These are phyloP conservation scores for Bromus sterilis DNA, from an alignment of 176 grass and related monocot species.

Conservation along the genomic window DNA sequence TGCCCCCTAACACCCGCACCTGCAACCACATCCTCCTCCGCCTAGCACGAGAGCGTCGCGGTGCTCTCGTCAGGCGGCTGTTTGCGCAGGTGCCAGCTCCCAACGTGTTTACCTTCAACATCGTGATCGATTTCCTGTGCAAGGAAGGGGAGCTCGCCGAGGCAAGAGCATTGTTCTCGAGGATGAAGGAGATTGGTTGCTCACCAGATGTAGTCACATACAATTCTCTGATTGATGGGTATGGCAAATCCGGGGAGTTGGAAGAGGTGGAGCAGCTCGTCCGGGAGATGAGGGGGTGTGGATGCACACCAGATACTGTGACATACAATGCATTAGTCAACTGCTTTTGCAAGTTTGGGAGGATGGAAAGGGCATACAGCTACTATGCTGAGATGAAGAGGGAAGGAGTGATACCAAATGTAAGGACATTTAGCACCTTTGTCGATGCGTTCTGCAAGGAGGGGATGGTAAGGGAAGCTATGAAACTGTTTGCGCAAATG, in stretches of 20 bases:
- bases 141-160: slow-evolving; percentile 62
- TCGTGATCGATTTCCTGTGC: slow-evolving; percentile 87
- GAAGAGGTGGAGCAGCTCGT: slow-evolving; percentile 54
- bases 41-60: slow-evolving; percentile 34
- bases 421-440: slow-evolving; percentile 83
- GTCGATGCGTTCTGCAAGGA: slow-evolving; percentile 91
- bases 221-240: slow-evolving; percentile 88
- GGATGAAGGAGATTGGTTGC: slow-evolving; percentile 77
- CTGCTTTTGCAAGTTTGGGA: slow-evolving; percentile 79
- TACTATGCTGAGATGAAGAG: slow-evolving; percentile 83
- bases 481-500: slow-evolving; percentile 89
- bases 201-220: slow-evolving; percentile 65
- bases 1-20: slow-evolving; percentile 72
- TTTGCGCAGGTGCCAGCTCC: slow-evolving; percentile 54
- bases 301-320: slow-evolving; percentile 59
- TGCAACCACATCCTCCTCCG: slow-evolving; percentile 85
- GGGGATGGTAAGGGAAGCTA: slow-evolving; percentile 71
- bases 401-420: slow-evolving; percentile 46
- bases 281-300: slow-evolving; percentile 52
- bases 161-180: slow-evolving; percentile 37
- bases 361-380: slow-evolving; percentile 54
- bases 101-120: slow-evolving; percentile 89
- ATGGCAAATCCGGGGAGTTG: slow-evolving; percentile 72
- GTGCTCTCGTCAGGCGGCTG: slow-evolving; percentile 30
- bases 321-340: slow-evolving; percentile 87